Evolutionary conservation across 1,139 yeast species (phyloP).

Genomic region (Suhomyces atakaporum): DNA sequence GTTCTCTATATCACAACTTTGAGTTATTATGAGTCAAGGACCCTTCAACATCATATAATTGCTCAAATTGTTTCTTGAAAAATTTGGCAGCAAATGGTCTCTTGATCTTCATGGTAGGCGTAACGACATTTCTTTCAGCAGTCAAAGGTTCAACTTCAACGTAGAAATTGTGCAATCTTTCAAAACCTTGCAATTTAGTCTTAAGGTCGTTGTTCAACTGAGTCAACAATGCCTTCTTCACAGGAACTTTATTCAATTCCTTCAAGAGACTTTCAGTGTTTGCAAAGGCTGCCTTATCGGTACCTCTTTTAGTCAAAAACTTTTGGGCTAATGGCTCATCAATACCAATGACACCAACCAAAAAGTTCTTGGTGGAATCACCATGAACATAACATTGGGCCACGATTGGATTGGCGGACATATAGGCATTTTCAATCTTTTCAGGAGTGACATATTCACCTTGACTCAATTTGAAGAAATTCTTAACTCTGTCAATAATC

Average conservation of each 20-base stretch:
- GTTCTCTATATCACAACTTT: constrained; percentile 14
- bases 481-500: constrained; percentile 31
- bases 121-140: constrained; percentile 24
- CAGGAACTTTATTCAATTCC: constrained; percentile 16
- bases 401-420: constrained; percentile 21
- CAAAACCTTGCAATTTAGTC: constrained; percentile 24
- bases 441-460: constrained; percentile 33
- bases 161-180: constrained; percentile 25
- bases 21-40: constrained; percentile 17
- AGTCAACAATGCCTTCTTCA: constrained; percentile 15
- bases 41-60: constrained; percentile 25
- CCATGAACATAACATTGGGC: constrained; percentile 26
- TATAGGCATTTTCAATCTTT: constrained; percentile 25
- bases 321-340: constrained; percentile 22
- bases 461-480: constrained; percentile 32
- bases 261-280: constrained; percentile 19
- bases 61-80: constrained; percentile 21
- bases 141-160: constrained; percentile 29
- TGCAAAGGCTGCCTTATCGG: constrained; percentile 18
- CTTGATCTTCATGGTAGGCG: constrained; percentile 30
- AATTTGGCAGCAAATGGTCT: constrained; percentile 27
- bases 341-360: constrained; percentile 26
- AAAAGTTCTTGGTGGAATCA: constrained; percentile 23
- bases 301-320: constrained; percentile 17
- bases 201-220: constrained; percentile 14